Percentiles rank a stretch among this genome's conserved stretches.
These are phyloP conservation scores for Aspergillus latus DNA, from an alignment of 2,329 filamentous ascomycete genomes.

Conservation along the genomic window DNA sequence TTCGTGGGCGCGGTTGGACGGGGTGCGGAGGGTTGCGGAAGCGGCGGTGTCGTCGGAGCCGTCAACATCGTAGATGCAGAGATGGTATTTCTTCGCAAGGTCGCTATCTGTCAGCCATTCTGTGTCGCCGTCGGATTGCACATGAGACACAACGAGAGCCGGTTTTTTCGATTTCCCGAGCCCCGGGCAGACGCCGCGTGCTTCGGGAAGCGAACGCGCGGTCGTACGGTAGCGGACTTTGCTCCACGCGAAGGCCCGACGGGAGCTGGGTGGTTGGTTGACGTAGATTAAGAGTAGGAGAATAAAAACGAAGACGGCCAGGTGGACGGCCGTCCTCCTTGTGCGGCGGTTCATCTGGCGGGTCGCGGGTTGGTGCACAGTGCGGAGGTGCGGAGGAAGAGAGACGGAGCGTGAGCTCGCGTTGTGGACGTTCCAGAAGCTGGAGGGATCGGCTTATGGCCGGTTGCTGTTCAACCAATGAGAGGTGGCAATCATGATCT, in stretches of 20 bases:
- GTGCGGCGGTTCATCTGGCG: slow-evolving; percentile 7
- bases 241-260: slow-evolving; percentile 45
- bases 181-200: slow-evolving; percentile 46
- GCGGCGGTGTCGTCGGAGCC: slow-evolving; percentile 35
- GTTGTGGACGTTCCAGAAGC: too few species aligned
- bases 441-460: too few species aligned
- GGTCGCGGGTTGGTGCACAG: too few species aligned
- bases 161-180: slow-evolving; percentile 42
- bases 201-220: slow-evolving; percentile 33
- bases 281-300: slow-evolving; percentile 41
- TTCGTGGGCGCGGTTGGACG: slow-evolving; percentile 49
- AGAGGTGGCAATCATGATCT: too few species aligned
- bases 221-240: slow-evolving; percentile 45
- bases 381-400: too few species aligned
- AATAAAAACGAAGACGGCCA: slow-evolving; percentile 36
- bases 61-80: slow-evolving; percentile 49
- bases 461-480: too few species aligned
- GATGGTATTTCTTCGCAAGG: slow-evolving; percentile 43
- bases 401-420: too few species aligned
- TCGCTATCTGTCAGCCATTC: slow-evolving; percentile 40
- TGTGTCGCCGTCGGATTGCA: slow-evolving; percentile 43
- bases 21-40: slow-evolving; percentile 39
- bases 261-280: slow-evolving; percentile 32
- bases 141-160: slow-evolving; percentile 46
- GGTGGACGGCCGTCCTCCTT: slow-evolving; percentile 36